Evolutionary conservation across 164 flowering plant genomes (phyloP).

Genomic region (Annona squamosa): DNA sequence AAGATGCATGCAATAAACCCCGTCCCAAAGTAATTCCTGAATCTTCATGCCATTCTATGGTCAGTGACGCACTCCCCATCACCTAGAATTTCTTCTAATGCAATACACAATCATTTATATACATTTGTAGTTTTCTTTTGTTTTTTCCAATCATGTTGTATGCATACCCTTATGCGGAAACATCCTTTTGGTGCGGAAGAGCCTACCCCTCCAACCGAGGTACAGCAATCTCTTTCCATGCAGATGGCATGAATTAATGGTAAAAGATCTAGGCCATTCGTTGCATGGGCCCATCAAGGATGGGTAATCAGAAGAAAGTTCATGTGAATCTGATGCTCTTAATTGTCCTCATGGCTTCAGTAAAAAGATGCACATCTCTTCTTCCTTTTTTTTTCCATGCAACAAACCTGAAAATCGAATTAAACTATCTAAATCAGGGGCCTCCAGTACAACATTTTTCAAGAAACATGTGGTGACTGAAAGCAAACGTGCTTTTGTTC

Average conservation of each 20-base stretch:
- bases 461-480: no score
- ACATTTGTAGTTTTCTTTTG: constrained; percentile 1
- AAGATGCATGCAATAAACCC: neutral
- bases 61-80: neutral
- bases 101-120: neutral
- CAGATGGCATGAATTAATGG: neutral
- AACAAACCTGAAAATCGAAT: neutral
- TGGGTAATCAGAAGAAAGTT: neutral
- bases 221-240: neutral
- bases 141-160: constrained; percentile 5
- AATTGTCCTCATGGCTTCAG: neutral
- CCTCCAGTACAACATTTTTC: neutral
- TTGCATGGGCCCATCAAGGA: neutral
- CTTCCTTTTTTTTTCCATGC: neutral
- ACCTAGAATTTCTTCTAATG: neutral
- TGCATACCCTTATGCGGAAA: neutral
- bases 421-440: neutral
- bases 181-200: neutral
- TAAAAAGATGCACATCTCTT: no score
- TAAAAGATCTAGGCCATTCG: neutral
- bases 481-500: no score
- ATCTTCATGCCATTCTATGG: neutral
- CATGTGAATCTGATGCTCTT: neutral
- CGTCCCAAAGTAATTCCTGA: neutral
- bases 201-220: neutral